These are phyloP conservation scores for Strobilomyces dryophilus DNA, from an alignment of 768 basidiomycete species.

Conservation along the genomic window DNA sequence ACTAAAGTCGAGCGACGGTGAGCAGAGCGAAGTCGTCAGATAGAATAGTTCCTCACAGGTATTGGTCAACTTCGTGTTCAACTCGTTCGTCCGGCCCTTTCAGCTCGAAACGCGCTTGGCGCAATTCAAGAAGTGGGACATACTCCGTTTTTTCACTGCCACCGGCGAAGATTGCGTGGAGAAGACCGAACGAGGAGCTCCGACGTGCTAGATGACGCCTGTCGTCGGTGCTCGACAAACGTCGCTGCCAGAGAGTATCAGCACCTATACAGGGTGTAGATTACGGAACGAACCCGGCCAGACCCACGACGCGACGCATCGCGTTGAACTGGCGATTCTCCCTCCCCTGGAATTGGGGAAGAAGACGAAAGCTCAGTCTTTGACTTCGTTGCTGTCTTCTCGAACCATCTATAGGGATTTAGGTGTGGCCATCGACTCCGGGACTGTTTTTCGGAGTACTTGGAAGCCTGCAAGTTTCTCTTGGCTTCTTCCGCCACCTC, in stretches of 20 bases:
- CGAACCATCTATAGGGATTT: conserved; percentile 87
- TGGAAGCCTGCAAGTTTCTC: conserved; percentile 71
- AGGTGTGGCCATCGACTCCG: conserved; percentile 59
- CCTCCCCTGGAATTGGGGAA: conserved; percentile 73
- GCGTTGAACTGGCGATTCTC: conserved; percentile 68
- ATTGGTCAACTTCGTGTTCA: conserved; percentile 65
- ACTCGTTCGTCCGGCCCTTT: conserved; percentile 22
- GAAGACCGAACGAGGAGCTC: conserved; percentile 56
- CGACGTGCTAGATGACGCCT: conserved; percentile 49
- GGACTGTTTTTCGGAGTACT: conserved; percentile 59
- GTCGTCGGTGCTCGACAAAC: neutral
- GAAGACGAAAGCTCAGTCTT: conserved; percentile 66
- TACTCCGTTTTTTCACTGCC: conserved; percentile 46
- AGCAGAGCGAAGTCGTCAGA: conserved; percentile 2
- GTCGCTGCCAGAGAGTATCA: no score
- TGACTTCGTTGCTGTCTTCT: conserved; percentile 66
- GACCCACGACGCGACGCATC: conserved; percentile 34
- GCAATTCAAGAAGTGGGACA: conserved; percentile 57
- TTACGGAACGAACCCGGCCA: conserved; percentile 25
- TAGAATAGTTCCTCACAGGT: conserved; percentile 49
- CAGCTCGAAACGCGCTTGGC: conserved; percentile 33
- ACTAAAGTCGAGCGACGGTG: conserved; percentile 33
- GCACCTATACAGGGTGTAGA: neutral
- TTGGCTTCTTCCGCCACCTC: conserved; percentile 89
- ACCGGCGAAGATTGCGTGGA: conserved; percentile 63